phyloP scores from a whole-genome alignment of 2,329 filamentous ascomycete genomes.

The Calonectria leucothoes region DNA sequence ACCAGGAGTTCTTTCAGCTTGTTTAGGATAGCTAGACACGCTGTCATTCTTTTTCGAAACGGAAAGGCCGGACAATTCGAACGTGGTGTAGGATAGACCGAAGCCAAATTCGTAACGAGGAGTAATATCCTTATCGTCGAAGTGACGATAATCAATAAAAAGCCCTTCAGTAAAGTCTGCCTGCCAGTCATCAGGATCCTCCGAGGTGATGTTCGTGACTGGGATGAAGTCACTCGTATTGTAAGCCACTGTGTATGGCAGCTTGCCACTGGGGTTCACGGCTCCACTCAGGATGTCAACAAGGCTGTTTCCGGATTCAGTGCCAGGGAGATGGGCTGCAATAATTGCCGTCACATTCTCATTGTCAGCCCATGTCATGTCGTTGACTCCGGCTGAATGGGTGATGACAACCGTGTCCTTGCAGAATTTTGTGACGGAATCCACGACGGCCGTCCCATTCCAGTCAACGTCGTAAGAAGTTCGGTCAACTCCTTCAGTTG shows the following conservation, averaged over 20 bases:
- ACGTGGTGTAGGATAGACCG: constrained; percentile 76
- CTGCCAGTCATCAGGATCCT: constrained; percentile 55
- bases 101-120: constrained; percentile 76
- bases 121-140: constrained; percentile 68
- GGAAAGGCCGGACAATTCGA: constrained; percentile 57
- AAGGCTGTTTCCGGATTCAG: constrained; percentile 76
- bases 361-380: constrained; percentile 76
- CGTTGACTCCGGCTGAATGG: constrained; percentile 75
- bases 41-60: constrained; percentile 24
- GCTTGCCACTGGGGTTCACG: constrained; percentile 73
- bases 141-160: constrained; percentile 76
- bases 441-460: constrained; percentile 70
- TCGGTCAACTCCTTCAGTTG: constrained; percentile 72
- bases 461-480: constrained; percentile 66
- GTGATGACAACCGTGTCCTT: constrained; percentile 74
- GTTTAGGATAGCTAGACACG: constrained; percentile 43
- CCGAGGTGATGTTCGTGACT: constrained; percentile 50
- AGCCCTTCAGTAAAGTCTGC: constrained; percentile 70
- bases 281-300: constrained; percentile 49
- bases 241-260: constrained; percentile 76
- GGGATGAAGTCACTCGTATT: constrained; percentile 61
- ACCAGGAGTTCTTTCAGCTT: constrained; percentile 56
- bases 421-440: constrained; percentile 70
- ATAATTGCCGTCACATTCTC: constrained; percentile 75
- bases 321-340: constrained; percentile 77